Base-by-base conservation (phyloP, 2,329 filamentous ascomycete species). In the Epichloe sylvatica region DNA sequence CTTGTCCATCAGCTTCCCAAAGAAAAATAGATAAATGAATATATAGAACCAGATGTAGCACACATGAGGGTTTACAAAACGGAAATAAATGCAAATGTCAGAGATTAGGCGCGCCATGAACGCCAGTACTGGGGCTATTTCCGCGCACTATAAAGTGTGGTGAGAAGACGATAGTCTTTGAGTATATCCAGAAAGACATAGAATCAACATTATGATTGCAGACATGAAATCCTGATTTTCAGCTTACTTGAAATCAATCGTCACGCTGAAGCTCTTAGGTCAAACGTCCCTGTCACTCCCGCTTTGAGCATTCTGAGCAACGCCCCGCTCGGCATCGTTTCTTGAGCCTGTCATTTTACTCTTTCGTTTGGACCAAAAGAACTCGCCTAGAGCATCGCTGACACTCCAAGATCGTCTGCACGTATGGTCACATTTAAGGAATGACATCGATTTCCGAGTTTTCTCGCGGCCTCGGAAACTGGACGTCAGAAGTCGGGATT, bases 361-460 rank as follows among this genome's bases (percentile, higher is more conserved):
- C 53, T 67, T 65, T 49, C 59, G 60, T 47, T 57, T 62, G 4
- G 66, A 57, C 36, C 63, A 59, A 55, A 71, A 71, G 40, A 71
- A 63, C 30, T 64, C 64, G 7, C 66, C 66, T 12, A 72, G 55
- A 3, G 68, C 66, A 42, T 70, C 68, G 55, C 68, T 70, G 35
- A 71, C 57, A 52, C 69, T 71, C 36, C 67, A 62, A 7, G 67
- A 62, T 33, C 66, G 60, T 38, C 58, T 59, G 15, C 61, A 60
- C n/a, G 53, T 51, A 30, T 54, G 39, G 42, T 59, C 57, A 5
- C 50, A 50, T 23, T 55, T 52, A 13, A 46, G 44, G 38, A 46
- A 46, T 47, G 40, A 47, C 49, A 30, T 52, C 53, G 8, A 54
- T 49, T 41, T 54, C 50, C 23, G 57, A 54, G 35, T 57, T 53